Evolutionary conservation across 345 rosid genomes (phyloP).

Genomic region (Eucalyptus curtisii): DNA sequence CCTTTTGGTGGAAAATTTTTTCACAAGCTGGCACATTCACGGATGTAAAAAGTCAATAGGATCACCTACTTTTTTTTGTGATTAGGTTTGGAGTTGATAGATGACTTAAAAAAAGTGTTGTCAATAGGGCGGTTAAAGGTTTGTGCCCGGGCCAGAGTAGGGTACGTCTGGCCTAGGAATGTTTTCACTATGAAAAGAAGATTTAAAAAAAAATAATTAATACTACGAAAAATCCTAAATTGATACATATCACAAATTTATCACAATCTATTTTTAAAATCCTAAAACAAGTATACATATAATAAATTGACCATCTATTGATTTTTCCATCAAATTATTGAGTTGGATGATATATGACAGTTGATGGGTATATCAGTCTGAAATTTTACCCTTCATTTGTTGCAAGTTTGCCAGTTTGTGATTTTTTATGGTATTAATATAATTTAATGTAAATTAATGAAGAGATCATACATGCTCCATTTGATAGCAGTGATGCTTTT

Average conservation of each 20-base stretch:
- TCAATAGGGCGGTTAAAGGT: not conserved
- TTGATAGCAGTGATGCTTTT: not conserved
- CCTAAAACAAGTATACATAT: no score
- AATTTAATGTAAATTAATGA: no score
- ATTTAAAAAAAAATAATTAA: accelerated
- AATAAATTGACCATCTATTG: no score
- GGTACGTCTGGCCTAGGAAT: not conserved
- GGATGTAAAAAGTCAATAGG: not conserved
- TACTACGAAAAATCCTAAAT: accelerated
- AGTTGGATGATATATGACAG: accelerated
- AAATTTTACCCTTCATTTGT: accelerated
- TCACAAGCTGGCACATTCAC: not conserved
- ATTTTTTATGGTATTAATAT: no score
- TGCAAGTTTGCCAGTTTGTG: no score
- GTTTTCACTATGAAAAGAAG: not conserved
- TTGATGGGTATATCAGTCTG: accelerated
- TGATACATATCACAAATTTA: accelerated
- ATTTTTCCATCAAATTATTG: no score
- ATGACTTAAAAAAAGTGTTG: not conserved
- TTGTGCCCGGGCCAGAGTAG: not conserved
- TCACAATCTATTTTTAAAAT: no score
- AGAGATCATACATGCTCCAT: not conserved
- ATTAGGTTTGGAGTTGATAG: not conserved
- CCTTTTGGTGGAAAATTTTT: not conserved
- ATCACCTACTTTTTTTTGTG: not conserved